Conservation (phyloP, 1,139 yeast species). For the Sugiyamaella pinicola region DNA sequence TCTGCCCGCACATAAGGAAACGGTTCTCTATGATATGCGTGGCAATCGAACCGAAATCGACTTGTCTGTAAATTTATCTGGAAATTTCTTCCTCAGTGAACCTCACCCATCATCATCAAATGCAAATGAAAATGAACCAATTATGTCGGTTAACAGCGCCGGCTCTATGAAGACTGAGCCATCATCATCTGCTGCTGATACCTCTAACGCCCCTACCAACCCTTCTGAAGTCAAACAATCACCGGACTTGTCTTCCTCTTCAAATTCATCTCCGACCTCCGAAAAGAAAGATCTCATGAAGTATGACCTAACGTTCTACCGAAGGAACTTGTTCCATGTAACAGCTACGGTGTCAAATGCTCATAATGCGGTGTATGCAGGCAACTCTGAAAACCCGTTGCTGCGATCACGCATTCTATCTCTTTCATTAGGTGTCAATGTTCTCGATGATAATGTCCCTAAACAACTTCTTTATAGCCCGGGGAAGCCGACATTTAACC, state of each 20-base stretch:
- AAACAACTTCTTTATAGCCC: slow-evolving; percentile 36
- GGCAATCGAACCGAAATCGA: slow-evolving; percentile 32
- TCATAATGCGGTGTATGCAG: slow-evolving; percentile 36
- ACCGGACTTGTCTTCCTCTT: slow-evolving; percentile 10
- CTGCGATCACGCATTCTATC: slow-evolving; percentile 35
- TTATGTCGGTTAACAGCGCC: neutral
- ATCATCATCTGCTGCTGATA: neutral
- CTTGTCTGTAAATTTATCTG: slow-evolving; percentile 30
- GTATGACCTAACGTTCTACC: slow-evolving; percentile 39
- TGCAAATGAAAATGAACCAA: neutral
- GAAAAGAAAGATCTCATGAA: slow-evolving; percentile 24
- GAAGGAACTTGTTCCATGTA: slow-evolving; percentile 40
- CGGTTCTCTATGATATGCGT: slow-evolving; percentile 31
- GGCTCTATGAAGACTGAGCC: neutral
- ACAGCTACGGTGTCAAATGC: slow-evolving; percentile 37
- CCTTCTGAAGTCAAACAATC: neutral
- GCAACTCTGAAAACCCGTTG: slow-evolving; percentile 29
- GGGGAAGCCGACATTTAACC: slow-evolving; percentile 29
- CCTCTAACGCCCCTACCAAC: neutral
- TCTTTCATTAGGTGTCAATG: slow-evolving; percentile 36
- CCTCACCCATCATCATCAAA: slow-evolving; percentile 23
- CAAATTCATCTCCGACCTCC: slow-evolving; percentile 9
- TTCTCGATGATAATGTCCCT: slow-evolving; percentile 32
- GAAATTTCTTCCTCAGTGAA: slow-evolving; percentile 37
- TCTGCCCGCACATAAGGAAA: slow-evolving; percentile 31